phyloP scores from a whole-genome alignment of 2,329 filamentous ascomycete genomes.

The Colletotrichum sp. region DNA sequence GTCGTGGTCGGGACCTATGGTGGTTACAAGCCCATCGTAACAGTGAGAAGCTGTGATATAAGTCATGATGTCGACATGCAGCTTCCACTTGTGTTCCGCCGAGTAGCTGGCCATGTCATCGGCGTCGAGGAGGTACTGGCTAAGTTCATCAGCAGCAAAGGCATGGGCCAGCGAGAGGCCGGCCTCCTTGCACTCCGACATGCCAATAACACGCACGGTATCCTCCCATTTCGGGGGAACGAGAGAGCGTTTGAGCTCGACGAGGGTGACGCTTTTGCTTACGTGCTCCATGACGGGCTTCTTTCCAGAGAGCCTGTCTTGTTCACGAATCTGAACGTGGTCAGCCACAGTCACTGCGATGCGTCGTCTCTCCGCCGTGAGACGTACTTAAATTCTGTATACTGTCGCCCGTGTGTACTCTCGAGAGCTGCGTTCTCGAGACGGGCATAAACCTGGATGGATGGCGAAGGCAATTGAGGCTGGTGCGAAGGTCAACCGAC shows the following conservation, averaged over 20 bases:
- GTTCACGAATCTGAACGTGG: slow-evolving; percentile 13
- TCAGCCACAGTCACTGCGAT: not conserved
- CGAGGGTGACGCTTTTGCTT: slow-evolving; percentile 21
- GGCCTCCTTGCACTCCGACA: slow-evolving; percentile 74
- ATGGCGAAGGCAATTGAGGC: slow-evolving; percentile 61
- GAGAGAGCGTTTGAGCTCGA: slow-evolving; percentile 44
- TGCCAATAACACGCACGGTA: slow-evolving; percentile 65
- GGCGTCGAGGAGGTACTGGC: slow-evolving; percentile 76
- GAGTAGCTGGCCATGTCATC: slow-evolving; percentile 69
- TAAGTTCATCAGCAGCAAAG: slow-evolving; percentile 77
- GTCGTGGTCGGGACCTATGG: slow-evolving; percentile 77
- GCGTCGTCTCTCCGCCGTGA: not conserved
- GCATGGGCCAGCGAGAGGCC: slow-evolving; percentile 76
- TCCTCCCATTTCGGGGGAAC: slow-evolving; percentile 58
- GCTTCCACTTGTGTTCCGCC: slow-evolving; percentile 73
- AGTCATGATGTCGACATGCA: slow-evolving; percentile 79
- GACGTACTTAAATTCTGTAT: slow-evolving; percentile 55
- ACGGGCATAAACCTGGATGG: slow-evolving; percentile 63
- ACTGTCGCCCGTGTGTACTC: slow-evolving; percentile 62
- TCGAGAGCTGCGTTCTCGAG: slow-evolving; percentile 59
- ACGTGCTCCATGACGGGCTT: slow-evolving; percentile 36
- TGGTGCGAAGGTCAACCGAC: slow-evolving; percentile 63
- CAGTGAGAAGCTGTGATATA: slow-evolving; percentile 80
- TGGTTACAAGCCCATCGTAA: slow-evolving; percentile 75
- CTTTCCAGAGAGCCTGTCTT: slow-evolving; percentile 3